Conservation (phyloP, 1,139 yeast species). For the Candida glucosophila region DNA sequence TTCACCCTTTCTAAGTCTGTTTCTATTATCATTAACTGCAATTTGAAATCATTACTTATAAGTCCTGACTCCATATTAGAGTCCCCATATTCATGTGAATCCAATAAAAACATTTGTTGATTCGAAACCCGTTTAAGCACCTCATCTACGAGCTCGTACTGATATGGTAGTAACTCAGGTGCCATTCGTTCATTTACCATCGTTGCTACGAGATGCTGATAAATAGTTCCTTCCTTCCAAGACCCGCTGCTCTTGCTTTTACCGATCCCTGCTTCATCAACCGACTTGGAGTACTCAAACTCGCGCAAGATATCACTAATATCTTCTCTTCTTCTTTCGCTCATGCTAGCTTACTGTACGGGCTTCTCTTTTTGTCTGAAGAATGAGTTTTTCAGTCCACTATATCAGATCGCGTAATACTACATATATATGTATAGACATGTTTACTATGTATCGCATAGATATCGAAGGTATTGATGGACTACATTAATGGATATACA, state of each 20-base stretch:
- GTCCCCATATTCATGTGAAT: slow-evolving; percentile 42
- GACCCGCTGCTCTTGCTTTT: neutral
- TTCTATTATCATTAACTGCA: slow-evolving; percentile 77
- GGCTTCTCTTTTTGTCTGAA: too few relatives aligned
- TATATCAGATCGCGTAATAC: too few relatives aligned
- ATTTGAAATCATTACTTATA: slow-evolving; percentile 55
- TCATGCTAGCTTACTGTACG: too few relatives aligned
- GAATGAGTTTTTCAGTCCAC: too few relatives aligned
- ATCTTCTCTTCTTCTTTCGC: too few relatives aligned
- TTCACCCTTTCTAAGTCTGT: slow-evolving; percentile 85
- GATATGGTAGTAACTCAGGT: slow-evolving; percentile 74
- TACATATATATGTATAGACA: too few relatives aligned
- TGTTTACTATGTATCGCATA: neutral
- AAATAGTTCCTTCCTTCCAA: slow-evolving; percentile 17
- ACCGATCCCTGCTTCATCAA: slow-evolving; percentile 1
- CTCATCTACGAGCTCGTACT: slow-evolving; percentile 47
- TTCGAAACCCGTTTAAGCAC: slow-evolving; percentile 50
- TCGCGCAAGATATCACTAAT: slow-evolving; percentile 64
- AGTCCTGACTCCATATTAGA: slow-evolving; percentile 30
- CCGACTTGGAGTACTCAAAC: slow-evolving; percentile 29
- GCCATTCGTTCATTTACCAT: slow-evolving; percentile 84
- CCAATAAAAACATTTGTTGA: slow-evolving; percentile 70
- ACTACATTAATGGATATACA: slow-evolving; percentile 37
- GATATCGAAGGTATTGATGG: too few relatives aligned
- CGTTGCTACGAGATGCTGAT: slow-evolving; percentile 41